Base-by-base conservation (phyloP, 2,329 filamentous ascomycete genomes). In the Pseudophaeomoniella oleicola region DNA sequence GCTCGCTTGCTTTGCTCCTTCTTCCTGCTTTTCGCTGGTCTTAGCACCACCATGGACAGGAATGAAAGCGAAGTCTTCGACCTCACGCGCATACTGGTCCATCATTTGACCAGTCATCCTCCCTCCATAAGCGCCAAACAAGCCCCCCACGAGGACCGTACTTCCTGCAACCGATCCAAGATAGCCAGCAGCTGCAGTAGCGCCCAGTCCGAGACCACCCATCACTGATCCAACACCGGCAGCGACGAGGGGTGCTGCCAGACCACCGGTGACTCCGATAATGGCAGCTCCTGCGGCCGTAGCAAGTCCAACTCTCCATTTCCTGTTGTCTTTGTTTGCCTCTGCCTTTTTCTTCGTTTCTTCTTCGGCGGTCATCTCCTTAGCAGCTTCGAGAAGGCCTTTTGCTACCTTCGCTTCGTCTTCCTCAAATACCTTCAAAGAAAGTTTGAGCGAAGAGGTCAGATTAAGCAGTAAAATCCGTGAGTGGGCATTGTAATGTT, bases 111-210 rank as follows among this genome's bases (percentile, higher is more conserved):
- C 75, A 0, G 81, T 82, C 68, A 93, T 87, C 22, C 78, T 74
- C 1, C 79, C 77, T 31, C 82, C 82, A 52, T 92, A 94, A n/a
- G 90, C 83, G 5, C 90, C 90, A 50, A 96, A 94, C 29, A 96
- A 63, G 27, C 81, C 75, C 12, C 87, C 88, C 18, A 94, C 79
- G 30, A 86, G 65, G 12, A 90, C 71, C 4, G 78, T 74, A 42
- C 81, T 90, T 27, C 87, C 78, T 2, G 85, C 81, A 50, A 94
- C 67, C 13, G 77, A 71, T 9, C 87, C 88, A 1, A 96, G 63
- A 37, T 94, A 75, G 1, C 76, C 76, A 14, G 86, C 84, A 9
- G 84, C 80, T 15, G 78, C 76, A 2, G 77, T 78, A 1, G 77
- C 70, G 13, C 79, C 78, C 1, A 94, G 66, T 2, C 84, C 84